Evolutionary conservation across 805 yeast genomes (phyloP).

Genomic region (Yarrowia sp.): DNA sequence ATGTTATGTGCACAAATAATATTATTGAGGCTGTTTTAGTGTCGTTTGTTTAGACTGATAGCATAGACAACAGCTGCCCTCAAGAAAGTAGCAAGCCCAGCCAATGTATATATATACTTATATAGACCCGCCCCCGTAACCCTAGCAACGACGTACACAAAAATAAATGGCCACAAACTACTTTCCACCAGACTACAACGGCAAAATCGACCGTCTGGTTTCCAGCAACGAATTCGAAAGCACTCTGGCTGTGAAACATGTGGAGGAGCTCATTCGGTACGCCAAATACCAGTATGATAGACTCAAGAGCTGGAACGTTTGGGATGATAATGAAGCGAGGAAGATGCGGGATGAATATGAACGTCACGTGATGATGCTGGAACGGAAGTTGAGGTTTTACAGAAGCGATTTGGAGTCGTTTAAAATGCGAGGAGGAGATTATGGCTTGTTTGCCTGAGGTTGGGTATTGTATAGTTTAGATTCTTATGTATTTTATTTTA

Average conservation of each 20-base stretch:
- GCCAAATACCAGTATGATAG: conserved; percentile 5
- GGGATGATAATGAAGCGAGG: neutral
- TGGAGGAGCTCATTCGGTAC: conserved; percentile 7
- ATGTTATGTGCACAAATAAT: too few species aligned
- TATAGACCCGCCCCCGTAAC: neutral
- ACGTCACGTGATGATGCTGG: neutral
- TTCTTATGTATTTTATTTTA: neutral
- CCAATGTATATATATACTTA: neutral
- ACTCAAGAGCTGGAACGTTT: neutral
- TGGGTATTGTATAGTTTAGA: neutral
- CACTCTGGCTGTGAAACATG: neutral
- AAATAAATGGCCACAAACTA: neutral
- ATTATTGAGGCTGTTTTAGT: too few species aligned
- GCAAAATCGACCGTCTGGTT: neutral
- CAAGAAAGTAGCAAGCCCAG: too few species aligned
- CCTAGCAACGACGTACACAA: neutral
- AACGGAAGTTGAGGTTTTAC: neutral
- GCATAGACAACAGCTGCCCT: too few species aligned
- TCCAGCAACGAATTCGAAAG: neutral
- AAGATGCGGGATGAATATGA: neutral
- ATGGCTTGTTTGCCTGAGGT: neutral
- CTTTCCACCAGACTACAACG: neutral
- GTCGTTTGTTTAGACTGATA: too few species aligned
- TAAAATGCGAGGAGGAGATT: neutral
- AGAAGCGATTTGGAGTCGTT: conserved; percentile 3